Percentiles rank a stretch among this genome's conserved stretches.
Evolutionary conservation across 1,139 yeast species (phyloP).

Genomic region (Diutina pseudorugosa): DNA sequence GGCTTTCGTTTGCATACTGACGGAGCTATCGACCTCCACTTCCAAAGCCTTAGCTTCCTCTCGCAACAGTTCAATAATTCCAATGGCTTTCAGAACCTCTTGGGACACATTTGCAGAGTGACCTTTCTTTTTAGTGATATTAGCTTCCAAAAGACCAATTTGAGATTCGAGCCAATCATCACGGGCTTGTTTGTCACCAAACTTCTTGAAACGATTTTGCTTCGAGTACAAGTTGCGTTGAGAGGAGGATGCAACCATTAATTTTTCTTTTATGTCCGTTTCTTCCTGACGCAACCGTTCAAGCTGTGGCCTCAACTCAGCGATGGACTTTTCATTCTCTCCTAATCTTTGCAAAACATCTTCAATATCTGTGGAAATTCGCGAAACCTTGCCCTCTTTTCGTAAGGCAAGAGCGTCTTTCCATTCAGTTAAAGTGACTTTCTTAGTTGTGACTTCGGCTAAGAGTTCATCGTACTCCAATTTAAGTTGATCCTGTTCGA

Average conservation of each 20-base stretch:
- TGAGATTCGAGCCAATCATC: constrained; percentile 52
- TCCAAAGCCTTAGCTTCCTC: constrained; percentile 3
- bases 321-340: constrained; percentile 10
- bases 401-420: constrained; percentile 10
- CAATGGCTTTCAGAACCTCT: neutral
- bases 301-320: constrained; percentile 28
- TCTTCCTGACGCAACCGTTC: constrained; percentile 30
- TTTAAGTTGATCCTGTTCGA: constrained; percentile 42
- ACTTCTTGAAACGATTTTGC: constrained; percentile 59
- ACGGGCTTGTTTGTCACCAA: constrained; percentile 43
- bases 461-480: constrained; percentile 37
- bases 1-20: constrained; percentile 10
- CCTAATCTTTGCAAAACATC: constrained; percentile 14
- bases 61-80: constrained; percentile 4
- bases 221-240: constrained; percentile 63
- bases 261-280: constrained; percentile 20
- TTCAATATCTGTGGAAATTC: constrained; percentile 13
- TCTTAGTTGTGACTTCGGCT: constrained; percentile 27
- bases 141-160: constrained; percentile 13
- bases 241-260: constrained; percentile 34
- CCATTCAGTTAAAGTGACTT: constrained; percentile 24
- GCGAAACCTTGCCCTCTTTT: constrained; percentile 10
- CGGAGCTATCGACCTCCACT: neutral
- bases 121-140: constrained; percentile 12
- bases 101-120: constrained; percentile 12